These are phyloP conservation scores for Periglandula ipomoeae DNA, from an alignment of 2,329 filamentous ascomycete genomes.

Conservation along the genomic window DNA sequence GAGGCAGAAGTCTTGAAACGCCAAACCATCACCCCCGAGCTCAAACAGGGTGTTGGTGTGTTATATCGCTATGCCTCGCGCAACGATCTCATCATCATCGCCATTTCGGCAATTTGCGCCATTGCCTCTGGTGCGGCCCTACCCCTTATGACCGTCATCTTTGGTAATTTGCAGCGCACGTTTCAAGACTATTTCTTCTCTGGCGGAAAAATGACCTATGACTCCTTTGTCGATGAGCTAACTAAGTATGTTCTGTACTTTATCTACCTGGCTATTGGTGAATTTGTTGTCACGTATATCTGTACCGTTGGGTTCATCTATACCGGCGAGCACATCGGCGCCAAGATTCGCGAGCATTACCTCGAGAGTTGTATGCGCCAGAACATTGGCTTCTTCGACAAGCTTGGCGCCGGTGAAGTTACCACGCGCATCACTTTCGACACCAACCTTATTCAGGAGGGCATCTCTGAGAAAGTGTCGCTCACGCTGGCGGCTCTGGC, in stretches of 20 bases:
- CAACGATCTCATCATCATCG: slow-evolving; percentile 55
- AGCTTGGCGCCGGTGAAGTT: slow-evolving; percentile 84
- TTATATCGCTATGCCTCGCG: slow-evolving; percentile 63
- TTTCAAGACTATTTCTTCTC: slow-evolving; percentile 56
- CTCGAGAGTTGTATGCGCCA: slow-evolving; percentile 75
- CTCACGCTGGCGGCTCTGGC: slow-evolving; percentile 67
- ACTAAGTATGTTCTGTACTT: slow-evolving; percentile 67
- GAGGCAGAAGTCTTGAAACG: slow-evolving; percentile 59
- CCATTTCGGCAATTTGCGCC: slow-evolving; percentile 51
- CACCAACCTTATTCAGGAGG: slow-evolving; percentile 87
- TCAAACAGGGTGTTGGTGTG: slow-evolving; percentile 54
- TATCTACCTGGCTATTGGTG: slow-evolving; percentile 72
- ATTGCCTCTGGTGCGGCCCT: slow-evolving; percentile 66
- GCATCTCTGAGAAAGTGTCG: slow-evolving; percentile 82
- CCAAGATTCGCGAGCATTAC: slow-evolving; percentile 75
- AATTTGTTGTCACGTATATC: slow-evolving; percentile 71
- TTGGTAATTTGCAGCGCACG: slow-evolving; percentile 63
- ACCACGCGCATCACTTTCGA: slow-evolving; percentile 92
- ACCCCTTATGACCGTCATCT: slow-evolving; percentile 74
- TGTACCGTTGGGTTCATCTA: slow-evolving; percentile 87
- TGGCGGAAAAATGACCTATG: slow-evolving; percentile 32
- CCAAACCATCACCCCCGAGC: slow-evolving; percentile 57
- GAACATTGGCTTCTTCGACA: slow-evolving; percentile 90
- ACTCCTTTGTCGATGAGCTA: slow-evolving; percentile 52
- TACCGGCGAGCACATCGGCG: slow-evolving; percentile 68